Evolutionary conservation across 2,329 filamentous ascomycete species (phyloP).

Genomic region (Colletotrichum eleusines): DNA sequence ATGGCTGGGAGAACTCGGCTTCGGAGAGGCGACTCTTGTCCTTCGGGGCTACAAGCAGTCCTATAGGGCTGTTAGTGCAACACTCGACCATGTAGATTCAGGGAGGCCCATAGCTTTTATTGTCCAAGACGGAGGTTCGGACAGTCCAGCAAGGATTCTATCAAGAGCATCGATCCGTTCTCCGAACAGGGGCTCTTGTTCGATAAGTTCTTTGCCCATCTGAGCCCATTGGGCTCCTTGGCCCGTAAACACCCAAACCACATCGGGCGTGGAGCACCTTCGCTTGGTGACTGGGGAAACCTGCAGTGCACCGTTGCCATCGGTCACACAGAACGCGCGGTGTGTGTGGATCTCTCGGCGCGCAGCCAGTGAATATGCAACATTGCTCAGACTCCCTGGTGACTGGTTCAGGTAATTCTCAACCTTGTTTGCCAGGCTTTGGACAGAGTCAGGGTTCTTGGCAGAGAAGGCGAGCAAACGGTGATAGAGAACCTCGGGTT

Average conservation of each 20-base stretch:
- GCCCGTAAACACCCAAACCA: slow-evolving; percentile 41
- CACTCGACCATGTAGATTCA: neutral
- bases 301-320: slow-evolving; percentile 3
- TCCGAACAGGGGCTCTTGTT: slow-evolving; percentile 27
- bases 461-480: slow-evolving; percentile 27
- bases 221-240: slow-evolving; percentile 43
- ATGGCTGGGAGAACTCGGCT: slow-evolving; percentile 58
- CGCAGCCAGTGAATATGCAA: slow-evolving; percentile 42
- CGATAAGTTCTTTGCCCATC: slow-evolving; percentile 41
- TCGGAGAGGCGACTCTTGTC: slow-evolving; percentile 35
- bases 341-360: slow-evolving; percentile 40
- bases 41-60: slow-evolving; percentile 33
- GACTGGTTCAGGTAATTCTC: neutral
- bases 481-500: neutral
- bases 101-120: slow-evolving; percentile 35
- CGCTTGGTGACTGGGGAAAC: slow-evolving; percentile 42
- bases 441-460: slow-evolving; percentile 7
- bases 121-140: slow-evolving; percentile 14
- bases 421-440: neutral
- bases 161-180: slow-evolving; percentile 40
- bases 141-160: slow-evolving; percentile 10
- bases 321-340: slow-evolving; percentile 40
- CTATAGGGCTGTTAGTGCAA: slow-evolving; percentile 46
- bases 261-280: neutral
- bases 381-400: slow-evolving; percentile 38